These are phyloP conservation scores for Pisolithus thermaeus DNA, from an alignment of 1,284 basidiomycete species.

Conservation along the genomic window DNA sequence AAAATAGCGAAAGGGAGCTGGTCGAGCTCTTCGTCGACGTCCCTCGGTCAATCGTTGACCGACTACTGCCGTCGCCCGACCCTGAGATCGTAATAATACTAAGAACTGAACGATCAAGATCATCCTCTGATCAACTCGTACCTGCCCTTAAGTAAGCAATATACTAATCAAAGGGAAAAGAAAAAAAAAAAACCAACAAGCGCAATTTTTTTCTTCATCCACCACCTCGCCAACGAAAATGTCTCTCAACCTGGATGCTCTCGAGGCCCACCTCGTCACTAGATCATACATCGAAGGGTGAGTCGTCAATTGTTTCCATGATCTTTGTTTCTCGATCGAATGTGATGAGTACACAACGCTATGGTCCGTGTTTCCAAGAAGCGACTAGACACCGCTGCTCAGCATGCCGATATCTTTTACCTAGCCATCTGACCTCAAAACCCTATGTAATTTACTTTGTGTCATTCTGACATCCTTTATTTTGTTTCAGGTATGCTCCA, in stretches of 20 bases:
- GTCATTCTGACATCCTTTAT: conserved; percentile 13
- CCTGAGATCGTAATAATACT: no score
- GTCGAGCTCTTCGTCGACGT: no score
- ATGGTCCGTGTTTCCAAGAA: conserved; percentile 99
- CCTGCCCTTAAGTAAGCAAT: neutral
- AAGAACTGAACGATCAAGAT: neutral
- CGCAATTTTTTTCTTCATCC: conserved; percentile 10
- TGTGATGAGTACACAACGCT: conserved; percentile 75
- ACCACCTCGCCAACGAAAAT: conserved; percentile 37
- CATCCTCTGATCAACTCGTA: neutral
- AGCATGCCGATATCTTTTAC: conserved; percentile 74
- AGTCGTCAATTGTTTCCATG: conserved; percentile 35
- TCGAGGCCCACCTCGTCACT: conserved; percentile 80
- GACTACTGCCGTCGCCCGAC: no score
- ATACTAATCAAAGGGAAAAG: neutral
- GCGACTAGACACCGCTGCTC: conserved; percentile 94
- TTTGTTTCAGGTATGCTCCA: conserved; percentile 70
- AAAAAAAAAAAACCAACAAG: neutral
- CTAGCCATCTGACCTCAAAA: conserved; percentile 76
- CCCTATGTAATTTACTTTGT: conserved; percentile 12
- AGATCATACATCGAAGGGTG: conserved; percentile 92
- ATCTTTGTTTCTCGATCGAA: conserved; percentile 22
- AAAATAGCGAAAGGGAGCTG: no score
- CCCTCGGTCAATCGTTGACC: no score
- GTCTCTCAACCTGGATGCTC: conserved; percentile 70